These are phyloP conservation scores for Monilinia polystroma DNA, from an alignment of 2,329 filamentous ascomycete species.

Conservation along the genomic window DNA sequence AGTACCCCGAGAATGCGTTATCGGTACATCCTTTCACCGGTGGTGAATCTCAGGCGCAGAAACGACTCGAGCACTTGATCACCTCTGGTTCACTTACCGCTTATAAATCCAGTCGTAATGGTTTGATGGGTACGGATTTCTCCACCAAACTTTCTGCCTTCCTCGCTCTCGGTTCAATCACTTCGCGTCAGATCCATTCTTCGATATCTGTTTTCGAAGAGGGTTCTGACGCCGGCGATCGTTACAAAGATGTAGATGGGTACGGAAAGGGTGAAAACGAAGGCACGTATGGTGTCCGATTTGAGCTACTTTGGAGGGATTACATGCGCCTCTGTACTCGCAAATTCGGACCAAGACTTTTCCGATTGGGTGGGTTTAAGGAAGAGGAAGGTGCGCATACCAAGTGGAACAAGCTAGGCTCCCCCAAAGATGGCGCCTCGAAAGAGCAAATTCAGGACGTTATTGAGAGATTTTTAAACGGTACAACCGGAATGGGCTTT, in stretches of 20 bases:
- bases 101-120: conserved; percentile 72
- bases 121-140: conserved; percentile 66
- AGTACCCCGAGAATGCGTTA: conserved; percentile 51
- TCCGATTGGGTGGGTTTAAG: conserved; percentile 62
- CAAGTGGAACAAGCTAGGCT: conserved; percentile 29
- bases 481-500: conserved; percentile 71
- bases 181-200: conserved; percentile 69
- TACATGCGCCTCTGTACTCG: conserved; percentile 75
- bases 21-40: conserved; percentile 67
- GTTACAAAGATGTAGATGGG: conserved; percentile 39
- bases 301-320: conserved; percentile 76
- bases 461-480: conserved; percentile 60
- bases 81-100: conserved; percentile 57
- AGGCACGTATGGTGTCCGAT: conserved; percentile 66
- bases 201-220: conserved; percentile 69
- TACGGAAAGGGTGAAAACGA: conserved; percentile 71
- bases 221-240: conserved; percentile 44
- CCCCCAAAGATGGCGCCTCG: conserved; percentile 36
- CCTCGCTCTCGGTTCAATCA: conserved; percentile 69
- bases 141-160: conserved; percentile 76
- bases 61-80: conserved; percentile 61
- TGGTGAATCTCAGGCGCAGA: conserved; percentile 60
- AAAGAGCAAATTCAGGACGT: conserved; percentile 48
- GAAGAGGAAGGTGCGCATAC: conserved; percentile 42
- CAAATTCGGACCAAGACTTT: conserved; percentile 67